Evolutionary conservation across 75 land plant genomes (phyloP), one percentile per base, ranked within the genome.

Genomic region (Selaginella moellendorffii): DNA sequence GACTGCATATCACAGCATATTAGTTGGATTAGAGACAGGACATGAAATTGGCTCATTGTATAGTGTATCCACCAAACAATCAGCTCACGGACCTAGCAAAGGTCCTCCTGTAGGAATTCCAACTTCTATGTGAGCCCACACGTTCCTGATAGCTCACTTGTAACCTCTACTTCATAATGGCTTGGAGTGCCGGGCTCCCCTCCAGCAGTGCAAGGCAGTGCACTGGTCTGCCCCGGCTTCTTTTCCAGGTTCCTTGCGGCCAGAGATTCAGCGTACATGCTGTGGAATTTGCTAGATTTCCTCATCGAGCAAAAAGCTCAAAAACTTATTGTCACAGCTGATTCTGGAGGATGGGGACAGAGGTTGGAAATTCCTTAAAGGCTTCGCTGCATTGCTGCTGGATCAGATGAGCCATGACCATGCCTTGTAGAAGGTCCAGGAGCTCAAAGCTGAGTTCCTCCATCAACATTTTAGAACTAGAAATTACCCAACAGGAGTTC

Each of bases 261-360:
- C 98, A 93, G 67, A 93, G 98, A 68, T 93, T 93, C 77, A 96
- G 98, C 19, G 88, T 93, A 70, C 98, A 93, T 74, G 96, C 88
- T 27, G 98, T 96, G 30, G 98, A 93, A 77, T 85, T 93, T 78
- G 96, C 98, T 24, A 84, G 85, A 29, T 93, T 93, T 71, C 98
- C 96, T 93, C 66, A 96, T 96, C 26, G 72, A 78, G 69, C 79
- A 79, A 62, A 93, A 93, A 93, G 68, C 69, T 93, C 74, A 96
- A 93, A 82, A 90, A 88, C 68, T 93, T 88, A 68, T 77, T 84
- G 9, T 63, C 54, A 20, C 2, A 10, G 54, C 22, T 24, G 1
- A 18, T 21, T 0, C 2, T 42, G 63, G n/a, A n/a, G n/a, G 24
- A 19, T 1, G 81, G 80, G 62, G 76, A 75, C 1, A 70, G 80